These are phyloP conservation scores for Acorus calamus DNA, from an alignment of 106 monocot genomes.

Conservation along the genomic window DNA sequence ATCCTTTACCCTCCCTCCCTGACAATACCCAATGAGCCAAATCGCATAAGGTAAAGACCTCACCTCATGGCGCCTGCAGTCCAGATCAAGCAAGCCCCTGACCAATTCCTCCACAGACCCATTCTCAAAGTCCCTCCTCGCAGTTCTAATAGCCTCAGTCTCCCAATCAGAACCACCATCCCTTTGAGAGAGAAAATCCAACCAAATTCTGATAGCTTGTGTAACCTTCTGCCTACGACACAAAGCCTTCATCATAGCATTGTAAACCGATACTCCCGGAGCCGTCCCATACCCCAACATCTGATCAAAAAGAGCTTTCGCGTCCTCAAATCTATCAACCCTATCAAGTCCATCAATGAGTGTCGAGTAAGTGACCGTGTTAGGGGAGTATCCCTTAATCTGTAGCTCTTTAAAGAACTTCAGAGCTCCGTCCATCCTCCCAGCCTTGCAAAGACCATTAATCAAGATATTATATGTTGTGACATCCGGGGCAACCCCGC, in stretches of 20 bases:
- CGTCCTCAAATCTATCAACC: constrained; percentile 27
- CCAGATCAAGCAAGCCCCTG: constrained; percentile 40
- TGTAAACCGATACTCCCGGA: constrained; percentile 43
- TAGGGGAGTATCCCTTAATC: constrained; percentile 40
- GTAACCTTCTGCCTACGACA: constrained; percentile 37
- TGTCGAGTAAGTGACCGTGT: constrained; percentile 55
- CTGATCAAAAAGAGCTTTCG: constrained; percentile 29
- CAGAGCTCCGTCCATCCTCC: constrained; percentile 39
- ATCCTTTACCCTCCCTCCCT: constrained; percentile 30
- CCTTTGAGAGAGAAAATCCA: constrained; percentile 26
- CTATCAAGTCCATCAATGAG: constrained; percentile 48
- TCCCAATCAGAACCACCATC: constrained; percentile 22
- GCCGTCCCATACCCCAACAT: constrained; percentile 40
- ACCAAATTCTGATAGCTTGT: constrained; percentile 60
- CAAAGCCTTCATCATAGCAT: constrained; percentile 37
- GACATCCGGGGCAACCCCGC: constrained; percentile 66
- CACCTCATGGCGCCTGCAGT: constrained; percentile 9
- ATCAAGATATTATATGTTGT: constrained; percentile 63
- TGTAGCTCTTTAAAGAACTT: constrained; percentile 57
- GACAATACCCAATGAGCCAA: constrained; percentile 75
- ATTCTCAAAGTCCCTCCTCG: constrained; percentile 31
- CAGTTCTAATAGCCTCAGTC: constrained; percentile 15
- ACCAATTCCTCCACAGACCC: constrained; percentile 42
- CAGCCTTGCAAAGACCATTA: constrained; percentile 55
- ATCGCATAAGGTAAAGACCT: constrained; percentile 51